phyloP scores from a whole-genome alignment of 768 basidiomycete genomes.

The Rhizopogon roseolus region DNA sequence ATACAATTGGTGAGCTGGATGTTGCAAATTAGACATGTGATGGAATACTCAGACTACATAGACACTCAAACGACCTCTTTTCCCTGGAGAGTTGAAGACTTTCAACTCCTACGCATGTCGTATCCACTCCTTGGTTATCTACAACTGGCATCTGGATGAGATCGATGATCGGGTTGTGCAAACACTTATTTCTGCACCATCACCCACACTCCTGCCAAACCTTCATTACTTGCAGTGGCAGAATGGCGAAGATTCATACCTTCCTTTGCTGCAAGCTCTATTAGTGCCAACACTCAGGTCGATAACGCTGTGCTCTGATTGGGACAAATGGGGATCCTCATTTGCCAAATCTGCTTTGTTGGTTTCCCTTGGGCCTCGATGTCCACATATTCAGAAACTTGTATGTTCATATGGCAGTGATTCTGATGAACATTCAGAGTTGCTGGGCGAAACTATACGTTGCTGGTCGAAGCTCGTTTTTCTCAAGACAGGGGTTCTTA shows the following conservation, averaged over 20 bases:
- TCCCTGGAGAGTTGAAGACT: not conserved
- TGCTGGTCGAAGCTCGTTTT: not conserved
- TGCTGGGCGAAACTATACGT: not conserved
- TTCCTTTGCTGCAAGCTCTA: not conserved
- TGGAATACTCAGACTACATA: not conserved
- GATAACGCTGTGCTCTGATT: not conserved
- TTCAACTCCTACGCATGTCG: not conserved
- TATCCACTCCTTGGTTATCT: not conserved
- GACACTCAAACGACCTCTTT: not conserved
- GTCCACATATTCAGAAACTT: not conserved
- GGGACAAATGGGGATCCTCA: not conserved
- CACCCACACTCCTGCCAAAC: not conserved
- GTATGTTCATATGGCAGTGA: not conserved
- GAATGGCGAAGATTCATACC: not conserved
- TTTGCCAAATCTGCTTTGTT: not conserved
- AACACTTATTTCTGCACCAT: not conserved
- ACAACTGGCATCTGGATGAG: not conserved
- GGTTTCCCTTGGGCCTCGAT: not conserved
- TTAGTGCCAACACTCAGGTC: not conserved
- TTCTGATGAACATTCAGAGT: not conserved
- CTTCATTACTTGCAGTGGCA: not conserved
- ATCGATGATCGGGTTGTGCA: not conserved
- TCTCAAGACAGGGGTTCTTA: not conserved
- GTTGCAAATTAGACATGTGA: not conserved
- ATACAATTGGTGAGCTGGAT: not conserved